A percentile compares a stretch with the other conserved stretches of the same genome.
Conservation (phyloP, 768 basidiomycete genomes). For the Hygrophoropsis aurantiaca region DNA sequence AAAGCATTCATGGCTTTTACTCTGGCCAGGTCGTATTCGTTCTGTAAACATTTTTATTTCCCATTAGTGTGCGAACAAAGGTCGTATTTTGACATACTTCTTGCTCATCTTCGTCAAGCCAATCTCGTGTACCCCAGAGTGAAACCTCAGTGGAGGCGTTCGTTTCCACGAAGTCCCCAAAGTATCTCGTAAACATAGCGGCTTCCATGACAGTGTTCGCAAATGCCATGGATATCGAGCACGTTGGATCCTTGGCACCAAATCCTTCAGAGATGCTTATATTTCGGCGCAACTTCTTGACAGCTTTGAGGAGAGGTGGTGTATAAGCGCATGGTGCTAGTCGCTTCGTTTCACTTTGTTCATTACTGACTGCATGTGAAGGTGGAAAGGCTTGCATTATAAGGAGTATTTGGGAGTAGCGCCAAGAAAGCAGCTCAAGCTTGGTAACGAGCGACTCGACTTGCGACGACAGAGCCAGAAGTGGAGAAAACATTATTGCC, state of each 20-base stretch:
- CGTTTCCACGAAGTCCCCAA: conserved; percentile 57
- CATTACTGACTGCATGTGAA: conserved; percentile 34
- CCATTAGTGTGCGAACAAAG: conserved; percentile 8
- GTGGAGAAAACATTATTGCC: conserved; percentile 49
- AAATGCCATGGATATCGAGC: conserved; percentile 57
- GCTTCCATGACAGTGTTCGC: conserved; percentile 59
- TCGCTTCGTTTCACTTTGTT: conserved; percentile 8
- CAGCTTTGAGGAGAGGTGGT: conserved; percentile 64
- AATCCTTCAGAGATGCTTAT: conserved; percentile 62
- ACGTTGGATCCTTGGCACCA: conserved; percentile 44
- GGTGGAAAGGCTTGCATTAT: conserved; percentile 69
- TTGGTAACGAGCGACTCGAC: conserved; percentile 42
- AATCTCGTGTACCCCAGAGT: conserved; percentile 60
- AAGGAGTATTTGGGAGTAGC: conserved; percentile 52
- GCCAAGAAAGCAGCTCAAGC: conserved; percentile 63
- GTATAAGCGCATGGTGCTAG: conserved; percentile 49
- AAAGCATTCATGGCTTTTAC: conserved; percentile 69
- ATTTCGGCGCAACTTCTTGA: conserved; percentile 66
- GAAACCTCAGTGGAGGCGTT: conserved; percentile 35
- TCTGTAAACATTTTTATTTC: conserved; percentile 35
- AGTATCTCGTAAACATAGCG: conserved; percentile 51
- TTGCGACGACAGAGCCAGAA: conserved; percentile 49
- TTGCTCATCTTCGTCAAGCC: conserved; percentile 57
- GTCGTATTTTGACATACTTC: conserved; percentile 39
- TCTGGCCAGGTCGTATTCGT: conserved; percentile 56